Percentiles rank a stretch among this genome's conserved stretches.
phyloP scores from a whole-genome alignment of 352 stramenopile genomes.

The Phytophthora pinifolia region DNA sequence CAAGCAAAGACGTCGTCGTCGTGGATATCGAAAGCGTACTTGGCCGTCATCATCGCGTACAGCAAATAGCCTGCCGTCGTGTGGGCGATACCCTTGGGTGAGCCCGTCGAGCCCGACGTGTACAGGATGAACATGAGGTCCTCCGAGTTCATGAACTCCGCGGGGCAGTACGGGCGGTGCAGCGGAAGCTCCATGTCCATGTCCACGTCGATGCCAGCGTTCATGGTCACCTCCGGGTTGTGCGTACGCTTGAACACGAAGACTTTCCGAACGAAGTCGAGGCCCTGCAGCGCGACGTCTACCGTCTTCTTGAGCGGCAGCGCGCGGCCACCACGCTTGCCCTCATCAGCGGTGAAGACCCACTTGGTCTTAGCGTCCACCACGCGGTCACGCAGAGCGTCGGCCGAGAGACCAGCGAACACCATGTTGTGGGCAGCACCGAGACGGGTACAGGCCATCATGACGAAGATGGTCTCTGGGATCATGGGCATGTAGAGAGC shows the following conservation, averaged over 20 bases:
- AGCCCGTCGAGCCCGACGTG: constrained; percentile 95
- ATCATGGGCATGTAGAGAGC: constrained; percentile 99
- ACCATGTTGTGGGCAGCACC: constrained; percentile 96
- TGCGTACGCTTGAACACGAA: constrained; percentile 94
- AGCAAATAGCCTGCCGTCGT: constrained; percentile 95
- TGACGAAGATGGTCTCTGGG: constrained; percentile 94
- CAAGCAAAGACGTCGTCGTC: constrained; percentile 94
- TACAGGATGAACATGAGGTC: constrained; percentile 98
- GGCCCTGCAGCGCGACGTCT: constrained; percentile 87
- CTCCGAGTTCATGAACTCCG: constrained; percentile 95
- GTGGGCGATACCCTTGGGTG: constrained; percentile 95
- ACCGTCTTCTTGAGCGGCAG: constrained; percentile 96
- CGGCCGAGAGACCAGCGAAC: constrained; percentile 95
- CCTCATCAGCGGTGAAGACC: constrained; percentile 93
- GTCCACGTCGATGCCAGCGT: constrained; percentile 87
- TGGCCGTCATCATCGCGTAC: constrained; percentile 92
- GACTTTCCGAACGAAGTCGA: constrained; percentile 91
- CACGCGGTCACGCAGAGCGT: constrained; percentile 95
- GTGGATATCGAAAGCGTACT: constrained; percentile 93
- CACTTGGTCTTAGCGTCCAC: constrained; percentile 84
- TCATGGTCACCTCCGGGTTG: constrained; percentile 70
- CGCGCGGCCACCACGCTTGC: constrained; percentile 90
- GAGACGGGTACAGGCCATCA: constrained; percentile 97
- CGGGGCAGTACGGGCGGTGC: constrained; percentile 93
- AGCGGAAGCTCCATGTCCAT: constrained; percentile 90